Percentiles rank a stretch among this genome's conserved stretches.
Conservation (phyloP, 768 basidiomycete genomes). For the Phlegmacium glaucopus region DNA sequence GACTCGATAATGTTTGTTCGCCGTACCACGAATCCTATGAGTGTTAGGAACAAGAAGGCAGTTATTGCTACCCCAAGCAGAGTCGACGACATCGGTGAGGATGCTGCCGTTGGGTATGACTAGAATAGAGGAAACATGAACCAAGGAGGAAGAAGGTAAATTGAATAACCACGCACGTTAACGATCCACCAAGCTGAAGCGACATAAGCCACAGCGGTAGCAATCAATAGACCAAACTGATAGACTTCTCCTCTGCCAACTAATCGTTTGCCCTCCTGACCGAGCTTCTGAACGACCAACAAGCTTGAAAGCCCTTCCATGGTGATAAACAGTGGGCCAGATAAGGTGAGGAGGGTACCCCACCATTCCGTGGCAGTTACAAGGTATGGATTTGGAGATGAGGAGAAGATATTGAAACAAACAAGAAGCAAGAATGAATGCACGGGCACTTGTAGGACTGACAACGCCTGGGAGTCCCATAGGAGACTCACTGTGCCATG, state of each 20-base stretch:
- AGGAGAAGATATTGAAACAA: constrained; percentile 81
- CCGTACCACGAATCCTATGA: constrained; percentile 86
- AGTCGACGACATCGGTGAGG: constrained; percentile 84
- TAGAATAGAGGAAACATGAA: constrained; percentile 25
- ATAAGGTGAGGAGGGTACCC: constrained; percentile 67
- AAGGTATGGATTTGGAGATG: constrained; percentile 56
- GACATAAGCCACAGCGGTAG: constrained; percentile 77
- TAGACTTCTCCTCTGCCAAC: constrained; percentile 68
- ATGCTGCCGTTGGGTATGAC: constrained; percentile 81
- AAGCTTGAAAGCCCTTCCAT: constrained; percentile 85
- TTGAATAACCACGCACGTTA: constrained; percentile 44
- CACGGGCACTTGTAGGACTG: constrained; percentile 81
- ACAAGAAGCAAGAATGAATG: constrained; percentile 85
- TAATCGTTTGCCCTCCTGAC: constrained; percentile 71
- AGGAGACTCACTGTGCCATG: constrained; percentile 77
- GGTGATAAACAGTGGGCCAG: constrained; percentile 74
- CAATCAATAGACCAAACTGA: constrained; percentile 75
- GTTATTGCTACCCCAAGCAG: constrained; percentile 86
- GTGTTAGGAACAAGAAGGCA: constrained; percentile 84
- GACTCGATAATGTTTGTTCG: constrained; percentile 94
- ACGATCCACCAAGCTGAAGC: constrained; percentile 86
- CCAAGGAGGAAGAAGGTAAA: neutral
- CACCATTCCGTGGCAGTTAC: constrained; percentile 61
- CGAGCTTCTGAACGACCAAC: constrained; percentile 77
- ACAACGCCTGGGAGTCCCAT: constrained; percentile 68